Base-by-base conservation (phyloP, 306 rosid genomes). In the Inga leiocalycina region DNA sequence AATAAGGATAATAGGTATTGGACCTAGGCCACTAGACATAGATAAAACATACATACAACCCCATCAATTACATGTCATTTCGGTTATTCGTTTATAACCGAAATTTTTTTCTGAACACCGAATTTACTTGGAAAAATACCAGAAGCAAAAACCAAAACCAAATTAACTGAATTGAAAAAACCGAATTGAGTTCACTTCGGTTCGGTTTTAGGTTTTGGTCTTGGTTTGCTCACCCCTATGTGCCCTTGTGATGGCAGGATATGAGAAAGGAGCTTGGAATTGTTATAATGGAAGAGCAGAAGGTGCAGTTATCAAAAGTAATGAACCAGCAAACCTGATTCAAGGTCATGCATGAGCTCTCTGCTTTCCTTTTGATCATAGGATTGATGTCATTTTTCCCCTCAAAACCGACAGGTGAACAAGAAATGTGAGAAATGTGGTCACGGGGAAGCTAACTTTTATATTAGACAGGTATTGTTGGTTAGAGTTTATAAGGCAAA, bases 401-500 rank as follows among this genome's bases (percentile, higher is more conserved):
- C 51, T 13, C 56, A 49, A 49, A 49, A 49, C n/a, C 91, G 41
- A 70, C 87, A 94, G 95, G 91, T 85, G 61, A 90, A 89, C 87
- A 89, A 86, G 74, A 90, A 68, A 83, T 94, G 97, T 78, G 98
- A 94, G 56, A 92, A 94, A 78, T 92, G 98, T 70, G 97, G 92
- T 30, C 89, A 91, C 78, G 94, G 82, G 70, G 98, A 92, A 80
- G 94, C 94, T 81, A 75, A 52, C 48, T 88, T 66, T 78, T 83
- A 80, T 69, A 83, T 87, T 70, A 73, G 85, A 83, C 91, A 83
- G 91, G 91, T 88, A 77, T 75, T 72, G 70, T 78, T 57, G 72
- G 69, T 75, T 57, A 77, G 24, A 46, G 41, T 45, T 48, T 19
- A 71, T 39, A 51, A 62, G 22, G 78, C 62, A 75, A 61, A 27